Conservation (phyloP, 106 monocot species). For the Dendrobium nobile region DNA sequence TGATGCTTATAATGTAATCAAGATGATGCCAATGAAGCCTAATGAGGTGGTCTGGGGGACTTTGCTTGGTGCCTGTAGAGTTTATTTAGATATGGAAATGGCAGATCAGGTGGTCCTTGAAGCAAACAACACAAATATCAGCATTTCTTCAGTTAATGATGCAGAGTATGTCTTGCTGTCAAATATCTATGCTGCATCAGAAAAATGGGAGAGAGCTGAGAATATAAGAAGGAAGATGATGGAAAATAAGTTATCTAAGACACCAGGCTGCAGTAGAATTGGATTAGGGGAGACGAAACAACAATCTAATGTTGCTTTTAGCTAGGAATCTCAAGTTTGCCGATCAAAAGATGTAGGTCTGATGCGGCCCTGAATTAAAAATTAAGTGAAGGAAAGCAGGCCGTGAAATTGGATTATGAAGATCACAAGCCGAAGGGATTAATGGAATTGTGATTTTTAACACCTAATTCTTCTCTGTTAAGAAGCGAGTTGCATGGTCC, state of each 20-base stretch:
- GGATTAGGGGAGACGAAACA: not conserved
- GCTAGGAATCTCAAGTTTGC: not conserved
- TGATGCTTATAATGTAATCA: slow-evolving; percentile 48
- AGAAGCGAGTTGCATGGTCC: no score
- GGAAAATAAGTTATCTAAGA: slow-evolving; percentile 21
- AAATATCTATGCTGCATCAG: slow-evolving; percentile 46
- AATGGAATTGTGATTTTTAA: not conserved
- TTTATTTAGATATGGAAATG: slow-evolving; percentile 36
- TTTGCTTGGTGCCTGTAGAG: slow-evolving; percentile 51
- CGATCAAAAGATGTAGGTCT: not conserved
- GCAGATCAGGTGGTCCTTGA: slow-evolving; percentile 26
- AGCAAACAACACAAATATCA: slow-evolving; percentile 8
- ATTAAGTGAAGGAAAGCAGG: not conserved
- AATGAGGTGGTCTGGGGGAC: slow-evolving; percentile 51
- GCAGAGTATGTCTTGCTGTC: slow-evolving; percentile 32
- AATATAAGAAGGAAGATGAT: slow-evolving; percentile 36
- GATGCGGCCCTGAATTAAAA: no score
- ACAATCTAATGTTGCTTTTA: not conserved
- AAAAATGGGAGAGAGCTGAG: slow-evolving; percentile 48
- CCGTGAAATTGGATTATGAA: not conserved
- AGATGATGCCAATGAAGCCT: slow-evolving; percentile 40
- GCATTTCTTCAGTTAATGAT: slow-evolving; percentile 10
- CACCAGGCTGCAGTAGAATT: slow-evolving; percentile 49
- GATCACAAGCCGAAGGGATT: not conserved
- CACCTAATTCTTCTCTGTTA: no score